Evolutionary conservation across 306 rosid genomes (phyloP).

Genomic region (Geum urbanum): DNA sequence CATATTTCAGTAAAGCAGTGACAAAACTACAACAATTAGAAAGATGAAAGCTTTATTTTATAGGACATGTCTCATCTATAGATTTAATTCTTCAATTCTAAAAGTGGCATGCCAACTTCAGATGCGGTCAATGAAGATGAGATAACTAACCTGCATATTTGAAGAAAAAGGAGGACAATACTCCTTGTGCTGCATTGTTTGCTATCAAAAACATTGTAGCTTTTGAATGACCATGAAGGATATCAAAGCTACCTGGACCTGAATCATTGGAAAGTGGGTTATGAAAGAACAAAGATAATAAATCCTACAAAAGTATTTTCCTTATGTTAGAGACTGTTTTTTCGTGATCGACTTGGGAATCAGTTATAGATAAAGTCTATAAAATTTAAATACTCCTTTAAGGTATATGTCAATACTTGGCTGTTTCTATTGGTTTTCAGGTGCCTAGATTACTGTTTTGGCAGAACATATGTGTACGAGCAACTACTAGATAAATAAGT

Average conservation of each 20-base stretch:
- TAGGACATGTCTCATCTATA: not conserved
- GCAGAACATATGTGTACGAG: too few species aligned
- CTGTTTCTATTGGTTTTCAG: too few species aligned
- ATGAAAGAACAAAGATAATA: not conserved
- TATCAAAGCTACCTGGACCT: slow-evolving; percentile 91
- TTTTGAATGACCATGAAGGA: slow-evolving; percentile 92
- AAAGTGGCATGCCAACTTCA: not conserved
- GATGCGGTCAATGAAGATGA: not conserved
- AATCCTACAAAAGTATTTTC: slow-evolving; percentile 14
- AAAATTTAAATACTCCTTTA: not conserved
- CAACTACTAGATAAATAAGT: too few species aligned
- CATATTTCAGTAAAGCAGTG: slow-evolving; percentile 6
- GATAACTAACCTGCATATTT: slow-evolving; percentile 80
- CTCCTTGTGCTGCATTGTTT: slow-evolving; percentile 98
- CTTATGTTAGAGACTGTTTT: not conserved
- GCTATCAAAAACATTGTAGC: slow-evolving; percentile 91
- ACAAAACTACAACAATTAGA: not conserved
- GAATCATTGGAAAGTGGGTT: slow-evolving; percentile 28
- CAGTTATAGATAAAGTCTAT: not conserved
- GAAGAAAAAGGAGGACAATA: slow-evolving; percentile 94
- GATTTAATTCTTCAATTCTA: not conserved
- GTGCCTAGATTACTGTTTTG: too few species aligned
- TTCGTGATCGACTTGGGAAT: not conserved
- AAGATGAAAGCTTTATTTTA: not conserved
- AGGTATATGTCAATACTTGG: not conserved